phyloP scores from a whole-genome alignment of 78 protist species.

The Carpediemonas membranifera region DNA sequence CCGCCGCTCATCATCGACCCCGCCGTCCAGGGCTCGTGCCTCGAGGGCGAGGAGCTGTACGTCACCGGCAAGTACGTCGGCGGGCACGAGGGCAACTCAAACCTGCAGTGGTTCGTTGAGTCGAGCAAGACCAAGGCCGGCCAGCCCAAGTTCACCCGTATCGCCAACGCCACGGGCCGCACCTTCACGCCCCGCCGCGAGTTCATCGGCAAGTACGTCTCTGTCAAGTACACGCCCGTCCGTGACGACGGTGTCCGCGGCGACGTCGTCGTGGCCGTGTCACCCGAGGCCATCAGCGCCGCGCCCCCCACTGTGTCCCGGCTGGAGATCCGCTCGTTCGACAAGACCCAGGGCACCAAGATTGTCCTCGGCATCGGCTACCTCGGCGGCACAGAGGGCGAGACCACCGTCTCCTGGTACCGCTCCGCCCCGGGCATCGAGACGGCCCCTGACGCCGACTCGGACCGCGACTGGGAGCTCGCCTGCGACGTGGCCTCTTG shows the following conservation, averaged over 20 bases:
- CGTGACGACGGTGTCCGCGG: constrained; percentile 9
- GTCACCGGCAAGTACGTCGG: background rate
- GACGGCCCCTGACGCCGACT: no score
- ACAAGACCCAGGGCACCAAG: no score
- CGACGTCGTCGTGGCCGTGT: background rate
- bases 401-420: no score
- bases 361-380: no score
- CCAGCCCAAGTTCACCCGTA: no score
- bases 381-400: no score
- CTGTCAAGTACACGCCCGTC: background rate
- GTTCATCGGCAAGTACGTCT: background rate
- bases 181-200: background rate
- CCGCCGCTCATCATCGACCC: background rate
- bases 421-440: no score
- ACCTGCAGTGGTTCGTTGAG: background rate
- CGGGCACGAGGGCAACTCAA: constrained; percentile 9
- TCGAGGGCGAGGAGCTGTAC: background rate
- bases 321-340: no score
- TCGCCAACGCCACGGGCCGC: background rate
- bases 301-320: no score
- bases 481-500: no score
- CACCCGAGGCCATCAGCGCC: no score
- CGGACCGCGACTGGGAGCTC: no score
- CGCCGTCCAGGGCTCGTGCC: background rate
- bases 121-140: background rate